Percentiles rank a stretch among this genome's conserved stretches.
Conservation (phyloP, 306 rosid genomes). For the Echinosophora koreensis region DNA sequence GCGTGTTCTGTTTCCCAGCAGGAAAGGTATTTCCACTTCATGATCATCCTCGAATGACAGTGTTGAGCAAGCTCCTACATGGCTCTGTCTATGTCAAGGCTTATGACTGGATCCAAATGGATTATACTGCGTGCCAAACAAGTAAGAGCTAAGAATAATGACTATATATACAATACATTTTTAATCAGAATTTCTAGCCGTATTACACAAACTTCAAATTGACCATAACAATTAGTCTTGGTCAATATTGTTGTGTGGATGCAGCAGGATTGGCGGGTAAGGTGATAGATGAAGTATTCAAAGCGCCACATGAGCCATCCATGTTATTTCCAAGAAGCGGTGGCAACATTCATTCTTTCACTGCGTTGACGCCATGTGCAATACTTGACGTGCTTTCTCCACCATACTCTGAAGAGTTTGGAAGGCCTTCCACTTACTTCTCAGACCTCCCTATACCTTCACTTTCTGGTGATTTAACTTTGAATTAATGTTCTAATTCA, state of each 20-base stretch:
- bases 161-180: too few species aligned
- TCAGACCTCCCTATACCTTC: conserved; percentile 56
- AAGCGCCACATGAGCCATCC: conserved; percentile 59
- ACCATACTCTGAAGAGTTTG: conserved; percentile 65
- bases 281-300: conserved; percentile 53
- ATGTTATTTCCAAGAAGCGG: conserved; percentile 70
- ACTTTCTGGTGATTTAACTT: conserved; percentile 56
- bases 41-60: conserved; percentile 83
- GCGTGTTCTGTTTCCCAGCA: conserved; percentile 71
- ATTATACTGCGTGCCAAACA: conserved; percentile 41
- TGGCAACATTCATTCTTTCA: conserved; percentile 75
- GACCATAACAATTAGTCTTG: neutral
- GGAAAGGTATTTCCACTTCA: conserved; percentile 71
- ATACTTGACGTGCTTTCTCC: conserved; percentile 73
- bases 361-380: conserved; percentile 66
- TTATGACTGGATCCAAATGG: conserved; percentile 68
- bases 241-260: conserved; percentile 10
- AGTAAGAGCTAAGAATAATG: conserved; percentile 41
- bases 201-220: neutral
- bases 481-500: neutral
- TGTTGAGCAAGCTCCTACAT: conserved; percentile 66
- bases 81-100: conserved; percentile 65
- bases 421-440: conserved; percentile 74
- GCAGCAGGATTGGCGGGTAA: conserved; percentile 66
- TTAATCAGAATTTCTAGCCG: neutral